Conservation (phyloP, 129 eudicot genomes). For the Escallonia herrerae region DNA sequence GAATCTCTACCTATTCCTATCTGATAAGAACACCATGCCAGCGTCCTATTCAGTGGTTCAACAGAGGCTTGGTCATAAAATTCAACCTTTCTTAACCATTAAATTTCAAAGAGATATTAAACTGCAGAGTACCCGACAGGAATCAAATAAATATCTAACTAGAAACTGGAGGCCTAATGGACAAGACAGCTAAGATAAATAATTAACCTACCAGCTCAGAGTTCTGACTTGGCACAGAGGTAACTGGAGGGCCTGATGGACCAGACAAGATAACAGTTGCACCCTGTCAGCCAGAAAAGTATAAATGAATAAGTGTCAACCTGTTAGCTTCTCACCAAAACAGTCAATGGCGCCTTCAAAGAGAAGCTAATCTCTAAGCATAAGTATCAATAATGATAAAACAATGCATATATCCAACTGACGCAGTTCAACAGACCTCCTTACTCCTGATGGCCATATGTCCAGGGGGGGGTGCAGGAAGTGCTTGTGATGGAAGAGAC, state of each 20-base stretch:
- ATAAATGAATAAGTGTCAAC: background rate
- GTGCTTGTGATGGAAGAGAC: slow-evolving; percentile 95
- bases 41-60: too few species aligned
- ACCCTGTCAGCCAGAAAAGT: slow-evolving; percentile 51
- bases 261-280: slow-evolving; percentile 92
- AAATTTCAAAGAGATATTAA: too few species aligned
- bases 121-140: too few species aligned
- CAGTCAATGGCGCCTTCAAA: background rate
- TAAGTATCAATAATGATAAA: background rate
- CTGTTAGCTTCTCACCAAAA: too few species aligned
- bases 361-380: background rate
- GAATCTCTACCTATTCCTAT: background rate
- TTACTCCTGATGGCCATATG: slow-evolving; percentile 98
- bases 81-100: too few species aligned
- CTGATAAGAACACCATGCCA: background rate
- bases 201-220: slow-evolving; percentile 71
- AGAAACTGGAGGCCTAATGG: too few species aligned
- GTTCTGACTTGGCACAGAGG: slow-evolving; percentile 79
- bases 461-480: slow-evolving; percentile 99
- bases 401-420: background rate
- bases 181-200: background rate
- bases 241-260: slow-evolving; percentile 93
- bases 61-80: too few species aligned
- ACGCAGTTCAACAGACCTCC: slow-evolving; percentile 50
- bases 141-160: too few species aligned